Base-by-base conservation (phyloP, 169 alveolate genomes). In the Plasmodium vinckei region DNA sequence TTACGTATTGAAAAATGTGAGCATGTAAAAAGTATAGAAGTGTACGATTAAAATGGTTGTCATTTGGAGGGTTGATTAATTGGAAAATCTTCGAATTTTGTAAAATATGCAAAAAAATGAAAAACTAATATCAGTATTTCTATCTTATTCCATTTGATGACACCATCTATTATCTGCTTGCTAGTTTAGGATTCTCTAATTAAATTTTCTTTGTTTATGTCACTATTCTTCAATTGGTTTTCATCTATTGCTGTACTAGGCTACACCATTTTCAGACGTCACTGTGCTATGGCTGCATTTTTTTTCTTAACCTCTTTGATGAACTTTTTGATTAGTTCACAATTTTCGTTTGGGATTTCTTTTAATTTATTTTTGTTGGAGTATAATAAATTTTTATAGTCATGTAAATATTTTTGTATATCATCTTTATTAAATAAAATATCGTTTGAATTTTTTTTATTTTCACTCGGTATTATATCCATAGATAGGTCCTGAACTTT, bases 301-400 rank as follows among this genome's bases (percentile, higher is more conserved):
- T 82, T 53, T 17, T 51, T 71, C 65, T 69, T 69, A 27, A 82
- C 72, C 7, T 67, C 72, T 9, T 39, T 67, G 25, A 79, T 79
- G 65, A 79, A 79, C 10, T 79, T 79, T 42, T 59, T 67, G 10
- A 79, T 79, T 54, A 67, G 21, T 4, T 67, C 84, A 42, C 65
- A 67, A 27, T 67, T 67, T 33, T 47, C 49, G 12, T 79, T 39
- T 9, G 39, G 54, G n/a, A 67, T 67, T 27, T 27, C 51, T n/a
- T 65, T n/a, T 13, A 71, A 13, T 25, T 17, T 46, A 27, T 1
- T 27, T 7, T 17, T 53, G 19, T 60, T 19, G 10, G 72, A 23
- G 1, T 10, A 51, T 5, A 73, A 25, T 23, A 3, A 25, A 12
- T 79, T 51, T 56, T 25, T 51, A 21, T 23, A 59, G 44, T 10